Percentiles rank a stretch among this genome's conserved stretches.
These are phyloP conservation scores for Sporothrix pseudoabietina DNA, from an alignment of 2,329 filamentous ascomycete genomes.

Conservation along the genomic window DNA sequence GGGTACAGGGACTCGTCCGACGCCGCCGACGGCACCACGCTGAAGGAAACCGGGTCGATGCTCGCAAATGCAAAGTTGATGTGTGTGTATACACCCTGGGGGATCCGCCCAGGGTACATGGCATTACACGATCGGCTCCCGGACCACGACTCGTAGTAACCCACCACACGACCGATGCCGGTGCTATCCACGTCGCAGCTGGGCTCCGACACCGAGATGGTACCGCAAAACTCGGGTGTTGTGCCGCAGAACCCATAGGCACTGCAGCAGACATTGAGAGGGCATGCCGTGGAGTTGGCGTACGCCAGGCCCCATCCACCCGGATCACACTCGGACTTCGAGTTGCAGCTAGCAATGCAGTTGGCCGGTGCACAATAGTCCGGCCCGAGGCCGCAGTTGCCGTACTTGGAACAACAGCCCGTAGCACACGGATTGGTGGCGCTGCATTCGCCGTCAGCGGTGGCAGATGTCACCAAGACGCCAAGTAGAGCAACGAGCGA, in stretches of 20 bases:
- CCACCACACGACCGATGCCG: constrained; percentile 27
- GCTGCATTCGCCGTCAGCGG: not conserved
- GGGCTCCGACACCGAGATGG: constrained; percentile 40
- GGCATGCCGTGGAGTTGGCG: constrained; percentile 38
- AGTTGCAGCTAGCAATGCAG: constrained; percentile 23
- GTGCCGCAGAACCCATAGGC: constrained; percentile 43
- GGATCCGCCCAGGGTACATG: constrained; percentile 36
- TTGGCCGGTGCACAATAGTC: constrained; percentile 8
- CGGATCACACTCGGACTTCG: constrained; percentile 25
- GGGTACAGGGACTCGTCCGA: constrained; percentile 40
- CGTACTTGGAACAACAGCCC: constrained; percentile 19
- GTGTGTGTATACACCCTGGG: constrained; percentile 38
- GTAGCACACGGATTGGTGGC: not conserved
- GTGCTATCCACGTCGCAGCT: constrained; percentile 9
- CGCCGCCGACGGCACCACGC: constrained; percentile 35
- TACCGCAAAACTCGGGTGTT: constrained; percentile 40
- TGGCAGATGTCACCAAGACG: not conserved
- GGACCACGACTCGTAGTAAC: constrained; percentile 45
- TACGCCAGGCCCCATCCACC: constrained; percentile 31
- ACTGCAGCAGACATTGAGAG: constrained; percentile 42
- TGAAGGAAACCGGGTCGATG: constrained; percentile 35
- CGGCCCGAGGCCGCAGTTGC: constrained; percentile 17
- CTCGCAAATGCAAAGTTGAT: constrained; percentile 43
- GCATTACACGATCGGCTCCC: constrained; percentile 36
- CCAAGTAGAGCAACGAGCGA: not conserved